Percentiles rank a stretch among this genome's conserved stretches.
phyloP scores from a whole-genome alignment of 2,329 filamentous ascomycete species.

The Fusarium metavorans region DNA sequence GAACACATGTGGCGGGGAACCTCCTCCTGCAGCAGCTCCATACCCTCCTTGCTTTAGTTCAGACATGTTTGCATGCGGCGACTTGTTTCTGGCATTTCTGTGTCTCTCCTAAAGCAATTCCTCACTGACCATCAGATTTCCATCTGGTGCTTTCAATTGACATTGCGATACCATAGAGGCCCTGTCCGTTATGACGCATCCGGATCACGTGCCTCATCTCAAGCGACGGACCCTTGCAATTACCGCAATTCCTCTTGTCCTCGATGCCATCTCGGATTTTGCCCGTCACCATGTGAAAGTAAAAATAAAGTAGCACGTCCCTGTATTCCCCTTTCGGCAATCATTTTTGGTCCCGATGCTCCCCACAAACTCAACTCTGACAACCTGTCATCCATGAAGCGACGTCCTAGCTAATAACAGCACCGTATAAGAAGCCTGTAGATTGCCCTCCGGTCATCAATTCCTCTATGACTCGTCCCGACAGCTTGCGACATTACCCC shows the following conservation, averaged over 20 bases:
- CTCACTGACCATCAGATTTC: neutral
- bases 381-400: neutral
- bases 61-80: slow-evolving; percentile 7
- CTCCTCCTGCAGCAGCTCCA: slow-evolving; percentile 19
- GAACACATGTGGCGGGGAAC: slow-evolving; percentile 15
- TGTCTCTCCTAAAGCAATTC: neutral
- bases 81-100: neutral
- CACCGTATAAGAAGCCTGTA: neutral
- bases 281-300: slow-evolving; percentile 10
- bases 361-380: slow-evolving; percentile 7
- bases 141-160: neutral
- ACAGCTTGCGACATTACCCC: neutral
- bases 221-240: neutral
- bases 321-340: slow-evolving; percentile 4
- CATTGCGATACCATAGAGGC: neutral
- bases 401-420: neutral
- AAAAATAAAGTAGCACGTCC: neutral
- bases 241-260: neutral
- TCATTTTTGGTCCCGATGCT: slow-evolving; percentile 14
- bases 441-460: neutral
- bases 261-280: slow-evolving; percentile 11
- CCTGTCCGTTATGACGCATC: neutral
- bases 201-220: neutral
- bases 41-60: slow-evolving; percentile 12
- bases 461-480: neutral